Conservation (phyloP, 2,329 filamentous ascomycete genomes). For the Claviceps fusiformis region DNA sequence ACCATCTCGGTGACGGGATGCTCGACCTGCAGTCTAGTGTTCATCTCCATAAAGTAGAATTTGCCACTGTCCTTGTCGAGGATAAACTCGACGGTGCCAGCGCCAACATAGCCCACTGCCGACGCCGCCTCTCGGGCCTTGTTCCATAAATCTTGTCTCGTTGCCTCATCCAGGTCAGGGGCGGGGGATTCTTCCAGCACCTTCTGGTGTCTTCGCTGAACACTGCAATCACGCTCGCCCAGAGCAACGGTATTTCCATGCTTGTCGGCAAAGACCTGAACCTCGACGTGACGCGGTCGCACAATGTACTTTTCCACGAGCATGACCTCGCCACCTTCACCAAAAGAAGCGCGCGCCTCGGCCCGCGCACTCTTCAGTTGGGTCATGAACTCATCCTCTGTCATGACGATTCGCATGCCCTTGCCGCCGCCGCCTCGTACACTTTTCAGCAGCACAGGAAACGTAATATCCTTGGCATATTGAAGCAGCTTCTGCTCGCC, state of each 20-base stretch:
- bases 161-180: constrained; percentile 46
- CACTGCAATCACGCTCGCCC: constrained; percentile 76
- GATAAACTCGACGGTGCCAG: constrained; percentile 83
- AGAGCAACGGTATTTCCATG: constrained; percentile 69
- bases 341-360: constrained; percentile 67
- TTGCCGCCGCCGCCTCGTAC: constrained; percentile 73
- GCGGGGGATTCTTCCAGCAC: constrained; percentile 82
- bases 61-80: constrained; percentile 69
- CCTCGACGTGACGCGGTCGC: constrained; percentile 71
- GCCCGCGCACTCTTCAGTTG: constrained; percentile 62
- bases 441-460: constrained; percentile 66
- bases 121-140: constrained; percentile 52
- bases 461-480: constrained; percentile 58
- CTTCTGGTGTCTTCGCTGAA: constrained; percentile 81
- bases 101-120: constrained; percentile 76
- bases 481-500: constrained; percentile 44
- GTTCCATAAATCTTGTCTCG: constrained; percentile 49
- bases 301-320: constrained; percentile 75
- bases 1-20: constrained; percentile 77
- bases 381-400: constrained; percentile 52
- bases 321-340: constrained; percentile 65
- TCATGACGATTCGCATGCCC: constrained; percentile 64
- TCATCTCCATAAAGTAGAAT: constrained; percentile 76
- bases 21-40: constrained; percentile 87
- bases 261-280: constrained; percentile 79